Percentiles rank a stretch among this genome's conserved stretches.
These are phyloP conservation scores for Cladophialophora yegresii DNA, from an alignment of 2,329 filamentous ascomycete genomes.

Conservation along the genomic window DNA sequence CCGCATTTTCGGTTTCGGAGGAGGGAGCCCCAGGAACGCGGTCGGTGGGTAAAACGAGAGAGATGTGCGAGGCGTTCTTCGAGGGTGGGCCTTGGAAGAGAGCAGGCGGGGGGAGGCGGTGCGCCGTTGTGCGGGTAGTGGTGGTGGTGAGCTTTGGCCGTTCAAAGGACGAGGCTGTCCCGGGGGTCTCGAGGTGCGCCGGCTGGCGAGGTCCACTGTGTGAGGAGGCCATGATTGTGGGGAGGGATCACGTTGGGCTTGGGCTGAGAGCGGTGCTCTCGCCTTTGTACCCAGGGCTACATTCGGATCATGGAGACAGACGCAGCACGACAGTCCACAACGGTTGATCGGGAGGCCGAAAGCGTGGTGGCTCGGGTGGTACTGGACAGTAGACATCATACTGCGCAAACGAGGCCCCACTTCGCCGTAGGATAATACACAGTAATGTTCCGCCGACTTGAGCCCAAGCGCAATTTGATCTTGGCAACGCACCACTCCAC, in stretches of 20 bases:
- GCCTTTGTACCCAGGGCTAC: background rate
- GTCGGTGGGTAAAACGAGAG: conserved; percentile 52
- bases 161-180: conserved; percentile 6
- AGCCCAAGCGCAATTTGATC: conserved; percentile 11
- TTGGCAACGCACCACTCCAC: conserved; percentile 28
- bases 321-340: too few species aligned
- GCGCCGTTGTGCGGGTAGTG: conserved; percentile 39
- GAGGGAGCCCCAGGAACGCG: conserved; percentile 31
- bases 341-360: background rate
- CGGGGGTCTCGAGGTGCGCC: conserved; percentile 22
- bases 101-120: conserved; percentile 68
- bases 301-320: background rate
- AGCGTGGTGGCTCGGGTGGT: background rate
- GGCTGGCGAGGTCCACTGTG: conserved; percentile 17
- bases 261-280: conserved; percentile 27
- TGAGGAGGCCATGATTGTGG: conserved; percentile 34
- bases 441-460: background rate
- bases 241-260: background rate
- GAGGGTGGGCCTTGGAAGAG: conserved; percentile 81
- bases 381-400: too few species aligned
- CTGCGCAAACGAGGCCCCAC: background rate
- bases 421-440: background rate
- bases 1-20: conserved; percentile 34
- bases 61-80: conserved; percentile 70
- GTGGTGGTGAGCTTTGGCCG: conserved; percentile 26